These are phyloP conservation scores for Rhizophora apiculata DNA, from an alignment of 345 rosid species.

Conservation along the genomic window DNA sequence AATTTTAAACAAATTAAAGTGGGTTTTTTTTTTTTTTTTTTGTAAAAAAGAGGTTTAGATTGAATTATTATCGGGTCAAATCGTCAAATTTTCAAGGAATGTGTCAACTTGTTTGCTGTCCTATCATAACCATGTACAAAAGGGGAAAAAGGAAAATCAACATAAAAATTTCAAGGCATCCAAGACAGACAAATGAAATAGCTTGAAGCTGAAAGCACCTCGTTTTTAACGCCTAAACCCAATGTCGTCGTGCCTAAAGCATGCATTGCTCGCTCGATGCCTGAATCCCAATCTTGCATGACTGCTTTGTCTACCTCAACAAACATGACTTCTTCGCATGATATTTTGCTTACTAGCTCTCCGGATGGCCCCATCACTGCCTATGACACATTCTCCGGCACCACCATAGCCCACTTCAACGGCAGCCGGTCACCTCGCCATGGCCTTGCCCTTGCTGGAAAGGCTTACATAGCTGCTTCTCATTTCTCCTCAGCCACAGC, in stretches of 20 bases:
- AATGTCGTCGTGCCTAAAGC: not conserved
- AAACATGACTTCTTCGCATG: slow-evolving; percentile 26
- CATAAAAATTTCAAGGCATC: not conserved
- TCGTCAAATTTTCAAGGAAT: too few relatives aligned
- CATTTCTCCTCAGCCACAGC: slow-evolving; percentile 37
- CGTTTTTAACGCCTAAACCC: not conserved
- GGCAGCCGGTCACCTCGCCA: slow-evolving; percentile 43
- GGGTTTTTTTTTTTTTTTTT: too few relatives aligned
- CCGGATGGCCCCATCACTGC: slow-evolving; percentile 42
- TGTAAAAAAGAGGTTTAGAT: too few relatives aligned
- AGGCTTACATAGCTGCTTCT: slow-evolving; percentile 40
- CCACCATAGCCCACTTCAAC: slow-evolving; percentile 29
- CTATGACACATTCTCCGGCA: slow-evolving; percentile 32
- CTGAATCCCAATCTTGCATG: not conserved
- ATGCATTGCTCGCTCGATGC: not conserved
- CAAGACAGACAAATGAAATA: not conserved
- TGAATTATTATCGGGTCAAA: too few relatives aligned
- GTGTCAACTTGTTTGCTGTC: too few relatives aligned
- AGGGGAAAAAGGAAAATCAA: too few relatives aligned
- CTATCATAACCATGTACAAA: too few relatives aligned
- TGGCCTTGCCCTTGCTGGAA: slow-evolving; percentile 39
- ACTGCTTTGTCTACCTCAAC: not conserved
- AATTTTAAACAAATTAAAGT: too few relatives aligned
- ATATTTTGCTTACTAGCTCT: slow-evolving; percentile 42
- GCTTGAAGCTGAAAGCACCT: not conserved